A percentile compares a stretch with the other conserved stretches of the same genome.
Conservation (phyloP, 352 stramenopile genomes). For the Peronospora destructor region DNA sequence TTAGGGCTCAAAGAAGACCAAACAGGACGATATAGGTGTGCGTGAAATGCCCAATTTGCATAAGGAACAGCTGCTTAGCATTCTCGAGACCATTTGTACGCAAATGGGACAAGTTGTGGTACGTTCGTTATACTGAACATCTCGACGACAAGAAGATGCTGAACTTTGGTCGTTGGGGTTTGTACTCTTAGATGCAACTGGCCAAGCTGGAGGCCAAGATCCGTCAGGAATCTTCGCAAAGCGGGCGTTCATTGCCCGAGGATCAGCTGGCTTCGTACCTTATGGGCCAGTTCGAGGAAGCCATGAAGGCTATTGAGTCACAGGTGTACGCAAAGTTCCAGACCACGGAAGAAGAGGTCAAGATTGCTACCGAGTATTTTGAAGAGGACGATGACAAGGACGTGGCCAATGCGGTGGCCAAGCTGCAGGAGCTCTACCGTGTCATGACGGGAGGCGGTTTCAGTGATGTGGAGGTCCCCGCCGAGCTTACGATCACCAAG, state of each 20-base stretch:
- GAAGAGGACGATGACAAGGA: slow-evolving; percentile 85
- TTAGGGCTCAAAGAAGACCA: slow-evolving; percentile 48
- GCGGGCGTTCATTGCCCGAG: slow-evolving; percentile 67
- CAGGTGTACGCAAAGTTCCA: slow-evolving; percentile 87
- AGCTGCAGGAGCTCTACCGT: slow-evolving; percentile 84
- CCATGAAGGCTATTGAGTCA: slow-evolving; percentile 86
- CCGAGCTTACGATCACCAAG: slow-evolving; percentile 78
- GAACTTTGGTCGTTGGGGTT: background rate
- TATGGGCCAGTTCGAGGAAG: slow-evolving; percentile 86
- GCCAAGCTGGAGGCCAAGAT: slow-evolving; percentile 85
- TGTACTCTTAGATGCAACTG: slow-evolving; percentile 61
- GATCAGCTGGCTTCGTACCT: slow-evolving; percentile 83
- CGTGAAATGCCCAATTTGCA: slow-evolving; percentile 77
- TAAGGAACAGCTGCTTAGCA: slow-evolving; percentile 84
- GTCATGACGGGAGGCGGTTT: slow-evolving; percentile 82
- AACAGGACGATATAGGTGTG: slow-evolving; percentile 49
- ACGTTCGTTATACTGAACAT: slow-evolving; percentile 15
- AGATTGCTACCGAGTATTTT: slow-evolving; percentile 83
- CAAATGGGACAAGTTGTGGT: slow-evolving; percentile 87
- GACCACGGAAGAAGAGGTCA: slow-evolving; percentile 84
- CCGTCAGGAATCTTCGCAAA: slow-evolving; percentile 82
- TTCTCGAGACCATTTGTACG: slow-evolving; percentile 83
- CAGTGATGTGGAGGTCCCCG: slow-evolving; percentile 75
- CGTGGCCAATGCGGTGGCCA: slow-evolving; percentile 72
- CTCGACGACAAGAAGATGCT: background rate